A percentile compares a stretch with the other conserved stretches of the same genome.
These are phyloP conservation scores for Fraxinus paxiana DNA, from an alignment of 305 asterid genomes.

Conservation along the genomic window DNA sequence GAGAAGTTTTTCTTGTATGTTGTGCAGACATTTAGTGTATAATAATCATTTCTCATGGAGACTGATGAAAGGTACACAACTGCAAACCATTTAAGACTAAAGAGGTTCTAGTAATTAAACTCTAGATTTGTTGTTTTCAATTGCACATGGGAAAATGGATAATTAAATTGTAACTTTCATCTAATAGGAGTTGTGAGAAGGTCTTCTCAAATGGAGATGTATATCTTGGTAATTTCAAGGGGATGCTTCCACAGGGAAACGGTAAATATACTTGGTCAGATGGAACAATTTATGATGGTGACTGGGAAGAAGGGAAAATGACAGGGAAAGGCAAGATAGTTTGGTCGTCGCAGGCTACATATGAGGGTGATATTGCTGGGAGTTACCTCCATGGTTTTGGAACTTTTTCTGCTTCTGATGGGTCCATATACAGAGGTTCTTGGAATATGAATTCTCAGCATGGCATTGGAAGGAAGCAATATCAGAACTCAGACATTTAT, in stretches of 20 bases:
- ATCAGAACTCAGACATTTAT: conserved; percentile 71
- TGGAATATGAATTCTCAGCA: conserved; percentile 89
- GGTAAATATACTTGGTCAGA: conserved; percentile 82
- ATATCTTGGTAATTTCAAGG: conserved; percentile 58
- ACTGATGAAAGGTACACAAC: conserved; percentile 52
- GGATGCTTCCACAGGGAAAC: conserved; percentile 63
- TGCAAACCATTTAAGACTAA: conserved; percentile 7
- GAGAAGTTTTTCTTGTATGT: conserved; percentile 19
- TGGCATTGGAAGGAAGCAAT: conserved; percentile 84
- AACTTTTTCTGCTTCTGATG: conserved; percentile 58
- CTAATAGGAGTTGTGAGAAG: conserved; percentile 49
- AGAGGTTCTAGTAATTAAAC: conserved; percentile 18
- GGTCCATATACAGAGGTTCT: conserved; percentile 70
- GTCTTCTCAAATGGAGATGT: conserved; percentile 69
- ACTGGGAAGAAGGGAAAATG: conserved; percentile 93
- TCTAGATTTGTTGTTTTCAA: background rate
- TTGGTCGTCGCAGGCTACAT: conserved; percentile 72
- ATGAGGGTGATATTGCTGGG: conserved; percentile 87
- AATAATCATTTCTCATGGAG: conserved; percentile 46
- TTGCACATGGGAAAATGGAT: background rate
- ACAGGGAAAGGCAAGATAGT: conserved; percentile 77
- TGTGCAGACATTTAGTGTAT: conserved; percentile 29
- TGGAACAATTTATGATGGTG: conserved; percentile 85
- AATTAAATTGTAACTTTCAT: conserved; percentile 26
- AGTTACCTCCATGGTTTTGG: conserved; percentile 89